Evolutionary conservation across 306 rosid species (phyloP), one percentile per base, ranked within the genome.

Genomic region (Cyclanthera cordifolia): DNA sequence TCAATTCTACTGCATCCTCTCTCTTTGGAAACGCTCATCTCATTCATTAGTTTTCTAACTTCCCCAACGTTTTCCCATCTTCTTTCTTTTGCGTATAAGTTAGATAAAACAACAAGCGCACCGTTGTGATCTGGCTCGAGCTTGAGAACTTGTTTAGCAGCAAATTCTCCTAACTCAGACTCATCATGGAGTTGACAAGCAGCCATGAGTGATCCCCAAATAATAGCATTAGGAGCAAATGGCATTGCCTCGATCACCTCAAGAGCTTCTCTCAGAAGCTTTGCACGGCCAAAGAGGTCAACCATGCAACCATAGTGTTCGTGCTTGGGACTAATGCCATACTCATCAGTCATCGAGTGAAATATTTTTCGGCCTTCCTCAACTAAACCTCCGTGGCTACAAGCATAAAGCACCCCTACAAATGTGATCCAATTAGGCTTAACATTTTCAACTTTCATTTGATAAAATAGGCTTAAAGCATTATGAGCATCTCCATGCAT

Each of bases 271-370:
- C 82, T 81, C 76, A 89, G 59, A 61, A 80, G 78, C 67, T 88
- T 86, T 74, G 95, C 96, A 70, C 95, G 89, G 75, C 97, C 85
- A 74, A 72, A 87, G 60, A 89, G 86, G 79, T 92, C 95, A 59
- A 92, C 88, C 95, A 92, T 81, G 82, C 98, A 89, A 61, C 98
- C 98, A 63, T 84, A 92, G 79, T 92, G 96, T 70, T 85, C 90
- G 8, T 75, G 95, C 75, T 80, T 78, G 27, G 90, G 93, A 85
- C 85, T 69, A 61, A 92, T 85, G 43, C 82, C 80, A 30, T 81
- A 74, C 54, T 88, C 90, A 67, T 76, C 53, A 37, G 72, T 75
- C 98, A 92, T 85, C 14, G 85, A 89, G 53, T 80, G 78, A 72
- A 85, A 92, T 24, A 89, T 48, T 45, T 70, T 72, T 67, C 53